Evolutionary conservation across 768 basidiomycete genomes (phyloP).

Genomic region (Naganishia vishniacii): DNA sequence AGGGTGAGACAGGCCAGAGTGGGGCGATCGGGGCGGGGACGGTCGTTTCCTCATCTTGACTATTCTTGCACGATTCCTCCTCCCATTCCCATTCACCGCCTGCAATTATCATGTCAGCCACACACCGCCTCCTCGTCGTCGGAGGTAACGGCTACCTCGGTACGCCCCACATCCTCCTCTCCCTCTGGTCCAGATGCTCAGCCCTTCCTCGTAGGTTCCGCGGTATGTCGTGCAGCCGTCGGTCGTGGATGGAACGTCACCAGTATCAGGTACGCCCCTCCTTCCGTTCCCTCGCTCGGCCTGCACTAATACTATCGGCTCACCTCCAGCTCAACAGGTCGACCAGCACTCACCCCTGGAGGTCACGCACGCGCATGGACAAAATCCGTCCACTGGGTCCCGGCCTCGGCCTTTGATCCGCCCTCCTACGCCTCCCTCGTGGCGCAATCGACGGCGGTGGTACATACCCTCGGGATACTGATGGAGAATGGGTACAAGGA

Average conservation of each 20-base stretch:
- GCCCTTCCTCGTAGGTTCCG: conserved; percentile 62
- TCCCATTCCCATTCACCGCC: too few relatives aligned
- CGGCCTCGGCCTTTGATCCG: conserved; percentile 74
- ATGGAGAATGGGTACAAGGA: conserved; percentile 81
- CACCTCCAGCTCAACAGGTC: conserved; percentile 68
- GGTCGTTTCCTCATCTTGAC: too few relatives aligned
- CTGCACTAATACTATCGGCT: neutral
- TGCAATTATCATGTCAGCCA: conserved; percentile 13
- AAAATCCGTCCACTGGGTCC: conserved; percentile 70
- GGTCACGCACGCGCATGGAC: conserved; percentile 86
- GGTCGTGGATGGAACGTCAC: conserved; percentile 77
- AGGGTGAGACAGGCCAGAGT: too few relatives aligned
- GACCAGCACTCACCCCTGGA: conserved; percentile 77
- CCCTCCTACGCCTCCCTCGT: conserved; percentile 66
- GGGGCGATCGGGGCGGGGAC: too few relatives aligned
- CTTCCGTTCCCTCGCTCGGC: neutral
- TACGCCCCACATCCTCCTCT: conserved; percentile 43
- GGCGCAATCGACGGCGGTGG: conserved; percentile 65
- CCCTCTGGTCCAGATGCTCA: neutral
- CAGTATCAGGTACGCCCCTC: conserved; percentile 67
- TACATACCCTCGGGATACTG: conserved; percentile 88
- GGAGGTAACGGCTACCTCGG: conserved; percentile 99
- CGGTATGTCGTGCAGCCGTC: conserved; percentile 82
- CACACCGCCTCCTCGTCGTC: conserved; percentile 64
- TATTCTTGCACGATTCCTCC: too few relatives aligned